Percentiles rank a stretch among this genome's conserved stretches.
Conservation (phyloP, 768 basidiomycete genomes). For the Phlegmacium glaucopus region DNA sequence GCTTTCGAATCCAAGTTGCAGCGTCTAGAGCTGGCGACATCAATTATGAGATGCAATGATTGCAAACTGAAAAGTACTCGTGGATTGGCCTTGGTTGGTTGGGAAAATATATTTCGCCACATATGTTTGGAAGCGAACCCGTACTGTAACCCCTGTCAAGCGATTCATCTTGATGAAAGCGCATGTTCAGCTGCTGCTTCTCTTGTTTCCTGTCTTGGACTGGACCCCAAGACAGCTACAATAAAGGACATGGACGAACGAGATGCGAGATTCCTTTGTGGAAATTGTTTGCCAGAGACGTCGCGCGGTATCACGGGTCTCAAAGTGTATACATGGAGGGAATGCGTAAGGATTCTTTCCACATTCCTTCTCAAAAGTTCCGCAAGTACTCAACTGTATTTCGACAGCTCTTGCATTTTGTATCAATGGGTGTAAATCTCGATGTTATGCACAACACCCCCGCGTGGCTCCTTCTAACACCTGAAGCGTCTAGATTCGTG, state of each 20-base stretch:
- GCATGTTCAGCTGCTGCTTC: slow-evolving; percentile 10
- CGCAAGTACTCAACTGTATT: not conserved
- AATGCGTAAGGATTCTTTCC: slow-evolving; percentile 15
- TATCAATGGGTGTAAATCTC: slow-evolving; percentile 5
- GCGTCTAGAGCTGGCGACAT: slow-evolving; percentile 16
- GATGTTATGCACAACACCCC: slow-evolving; percentile 11
- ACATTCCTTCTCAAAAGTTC: not conserved
- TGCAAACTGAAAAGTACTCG: slow-evolving; percentile 8
- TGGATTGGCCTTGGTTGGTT: slow-evolving; percentile 16
- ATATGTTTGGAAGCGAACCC: slow-evolving; percentile 1
- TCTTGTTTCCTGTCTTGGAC: slow-evolving; percentile 14
- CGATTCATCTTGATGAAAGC: slow-evolving; percentile 6
- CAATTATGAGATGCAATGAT: slow-evolving; percentile 14
- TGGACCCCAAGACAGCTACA: slow-evolving; percentile 17
- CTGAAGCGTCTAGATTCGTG: slow-evolving; percentile 16
- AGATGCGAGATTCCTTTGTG: slow-evolving; percentile 19
- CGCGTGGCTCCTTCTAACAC: slow-evolving; percentile 18
- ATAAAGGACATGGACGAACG: slow-evolving; percentile 12
- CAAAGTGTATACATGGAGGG: slow-evolving; percentile 18
- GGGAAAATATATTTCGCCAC: slow-evolving; percentile 18
- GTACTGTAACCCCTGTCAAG: slow-evolving; percentile 6
- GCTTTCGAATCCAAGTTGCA: slow-evolving; percentile 7
- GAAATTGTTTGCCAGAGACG: slow-evolving; percentile 12
- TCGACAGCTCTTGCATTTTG: slow-evolving; percentile 11
- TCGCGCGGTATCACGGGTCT: slow-evolving; percentile 11